phyloP scores from a whole-genome alignment of 2,329 filamentous ascomycete genomes.

The Talaromyces pinophilus region DNA sequence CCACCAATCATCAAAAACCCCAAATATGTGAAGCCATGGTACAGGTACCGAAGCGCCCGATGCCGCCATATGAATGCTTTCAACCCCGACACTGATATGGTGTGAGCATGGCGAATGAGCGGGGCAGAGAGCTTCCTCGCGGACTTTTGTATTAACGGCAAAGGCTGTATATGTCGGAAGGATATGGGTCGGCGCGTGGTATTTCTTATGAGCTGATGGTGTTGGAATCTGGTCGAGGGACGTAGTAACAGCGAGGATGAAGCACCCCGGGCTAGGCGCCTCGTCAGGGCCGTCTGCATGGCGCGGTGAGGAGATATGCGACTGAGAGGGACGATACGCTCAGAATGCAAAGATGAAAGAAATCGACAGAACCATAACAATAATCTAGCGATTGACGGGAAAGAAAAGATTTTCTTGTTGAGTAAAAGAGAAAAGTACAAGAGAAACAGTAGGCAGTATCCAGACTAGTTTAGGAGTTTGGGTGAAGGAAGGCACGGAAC shows the following conservation, averaged over 20 bases:
- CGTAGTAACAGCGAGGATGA: constrained; percentile 12
- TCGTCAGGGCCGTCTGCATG: constrained; percentile 21
- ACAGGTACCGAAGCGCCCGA: constrained; percentile 57
- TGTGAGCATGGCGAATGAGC: constrained; percentile 26
- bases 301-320: constrained; percentile 4
- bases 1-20: constrained; percentile 75
- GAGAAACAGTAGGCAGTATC: background rate
- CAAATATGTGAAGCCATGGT: constrained; percentile 68
- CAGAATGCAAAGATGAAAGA: constrained; percentile 10
- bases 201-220: background rate
- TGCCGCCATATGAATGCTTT: constrained; percentile 28
- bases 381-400: constrained; percentile 11
- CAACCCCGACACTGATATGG: constrained; percentile 37
- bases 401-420: background rate
- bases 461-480: background rate
- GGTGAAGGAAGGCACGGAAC: background rate
- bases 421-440: constrained; percentile 1
- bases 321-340: background rate
- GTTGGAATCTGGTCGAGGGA: constrained; percentile 7
- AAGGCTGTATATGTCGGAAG: constrained; percentile 13
- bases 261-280: constrained; percentile 15
- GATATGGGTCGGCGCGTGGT: constrained; percentile 16
- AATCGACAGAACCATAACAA: constrained; percentile 17
- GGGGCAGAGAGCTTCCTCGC: constrained; percentile 24
- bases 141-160: constrained; percentile 23